Evolutionary conservation across 352 stramenopile genomes (phyloP).

Genomic region (Globisporangium rhizosaccharum): DNA sequence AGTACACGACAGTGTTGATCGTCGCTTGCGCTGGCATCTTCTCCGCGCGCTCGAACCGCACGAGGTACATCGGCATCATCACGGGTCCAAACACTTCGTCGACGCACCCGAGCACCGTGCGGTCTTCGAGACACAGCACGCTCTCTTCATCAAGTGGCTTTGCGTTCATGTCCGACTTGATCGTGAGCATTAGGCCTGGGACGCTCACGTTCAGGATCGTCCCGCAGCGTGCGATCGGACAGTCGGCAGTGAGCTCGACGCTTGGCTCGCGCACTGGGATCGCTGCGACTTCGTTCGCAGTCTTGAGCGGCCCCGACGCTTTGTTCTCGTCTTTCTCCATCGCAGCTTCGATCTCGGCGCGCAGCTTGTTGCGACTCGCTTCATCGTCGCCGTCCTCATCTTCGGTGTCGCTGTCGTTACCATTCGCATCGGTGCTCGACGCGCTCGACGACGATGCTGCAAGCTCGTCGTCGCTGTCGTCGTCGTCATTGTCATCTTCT

Average conservation of each 20-base stretch:
- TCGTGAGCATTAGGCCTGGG: slow-evolving; percentile 64
- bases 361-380: slow-evolving; percentile 37
- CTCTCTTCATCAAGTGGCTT: slow-evolving; percentile 78
- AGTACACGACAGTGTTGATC: slow-evolving; percentile 50
- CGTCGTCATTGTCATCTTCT: slow-evolving; percentile 18
- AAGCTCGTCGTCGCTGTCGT: slow-evolving; percentile 12
- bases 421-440: slow-evolving; percentile 16
- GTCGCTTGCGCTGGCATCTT: slow-evolving; percentile 57
- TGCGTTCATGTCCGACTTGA: slow-evolving; percentile 57
- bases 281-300: slow-evolving; percentile 49
- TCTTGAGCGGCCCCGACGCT: slow-evolving; percentile 37
- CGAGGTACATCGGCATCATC: slow-evolving; percentile 83
- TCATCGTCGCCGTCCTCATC: slow-evolving; percentile 20
- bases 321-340: slow-evolving; percentile 73
- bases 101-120: slow-evolving; percentile 70
- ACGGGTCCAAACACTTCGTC: slow-evolving; percentile 85
- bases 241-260: slow-evolving; percentile 68
- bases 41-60: slow-evolving; percentile 61
- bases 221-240: slow-evolving; percentile 63
- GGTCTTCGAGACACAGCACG: slow-evolving; percentile 75
- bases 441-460: slow-evolving; percentile 19
- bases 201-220: slow-evolving; percentile 60
- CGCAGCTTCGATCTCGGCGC: slow-evolving; percentile 66
- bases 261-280: slow-evolving; percentile 55
- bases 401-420: slow-evolving; percentile 13